Base-by-base conservation (phyloP, 129 eudicot genomes). In the Chrysanthemum seticuspe region DNA sequence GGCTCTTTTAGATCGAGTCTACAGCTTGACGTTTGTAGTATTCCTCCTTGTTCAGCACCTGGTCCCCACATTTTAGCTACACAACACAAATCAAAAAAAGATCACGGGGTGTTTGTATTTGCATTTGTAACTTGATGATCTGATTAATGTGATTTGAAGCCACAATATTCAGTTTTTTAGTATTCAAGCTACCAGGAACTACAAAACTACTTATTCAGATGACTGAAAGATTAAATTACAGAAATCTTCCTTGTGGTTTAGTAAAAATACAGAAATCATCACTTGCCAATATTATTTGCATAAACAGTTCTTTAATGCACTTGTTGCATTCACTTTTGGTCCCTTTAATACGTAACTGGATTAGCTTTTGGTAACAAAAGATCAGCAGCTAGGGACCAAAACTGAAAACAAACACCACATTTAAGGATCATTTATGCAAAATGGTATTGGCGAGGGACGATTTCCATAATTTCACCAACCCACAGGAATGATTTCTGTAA, bases 41-140 rank as follows among this genome's bases (percentile, higher is more conserved):
- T 88, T 63, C 93, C 99, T 61, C 97, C 97, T 86, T 85, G 98
- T 65, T 90, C 96, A 67, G 98, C 96, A 79, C 97, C 98, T 15
- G 97, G 92, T 6, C 97, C 97, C 96, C 98, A 87, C 90, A 83
- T 87, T 90, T 93, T 90, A 66, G 87, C 96, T 91, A 75, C 78
- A 78, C 51, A 60, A 58, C 59, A 13, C 40, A 49, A 78, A 31
- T 69, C 62, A 10, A 71, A 27, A 6, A 78, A 65, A 5, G 10
- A 47, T 62, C 47, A 83, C 18, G 2, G 52, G 5, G 40, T 23
- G 29, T 25, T 13, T 59, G 0, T 12, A 6, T 40, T 36, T 40
- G 10, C 47, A 40, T 40, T 40, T 40, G 47, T 40, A 40, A 40
- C 10, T 40, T 40, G 47, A 16, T 55, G 40, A 55, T 29, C 27